Percentiles rank a stretch among this genome's conserved stretches.
Evolutionary conservation across 345 rosid genomes (phyloP).

Genomic region (Populus pruinosa): DNA sequence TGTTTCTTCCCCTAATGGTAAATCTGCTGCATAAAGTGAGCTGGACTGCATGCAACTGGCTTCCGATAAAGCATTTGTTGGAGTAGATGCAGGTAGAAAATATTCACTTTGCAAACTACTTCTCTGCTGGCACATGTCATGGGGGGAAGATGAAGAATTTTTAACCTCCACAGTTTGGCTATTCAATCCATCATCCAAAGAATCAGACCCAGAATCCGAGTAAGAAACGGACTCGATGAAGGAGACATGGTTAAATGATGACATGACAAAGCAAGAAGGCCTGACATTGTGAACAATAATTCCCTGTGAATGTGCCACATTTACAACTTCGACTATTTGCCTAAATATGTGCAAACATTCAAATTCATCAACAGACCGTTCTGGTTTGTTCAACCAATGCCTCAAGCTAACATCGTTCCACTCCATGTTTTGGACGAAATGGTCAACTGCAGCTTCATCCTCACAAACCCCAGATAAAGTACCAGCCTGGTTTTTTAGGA

Average conservation of each 20-base stretch:
- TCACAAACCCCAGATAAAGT: constrained; percentile 44
- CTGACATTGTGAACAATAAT: constrained; percentile 82
- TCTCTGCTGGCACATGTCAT: constrained; percentile 35
- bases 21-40: constrained; percentile 34
- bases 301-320: constrained; percentile 87
- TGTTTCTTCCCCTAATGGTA: constrained; percentile 29
- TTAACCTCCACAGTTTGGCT: constrained; percentile 44
- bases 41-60: constrained; percentile 59
- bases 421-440: constrained; percentile 51
- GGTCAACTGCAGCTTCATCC: constrained; percentile 50
- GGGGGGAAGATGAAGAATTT: constrained; percentile 40
- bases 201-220: constrained; percentile 95
- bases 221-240: constrained; percentile 95
- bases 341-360: constrained; percentile 93
- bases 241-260: constrained; percentile 83
- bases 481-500: constrained; percentile 49
- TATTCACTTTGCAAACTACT: constrained; percentile 41
- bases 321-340: constrained; percentile 83
- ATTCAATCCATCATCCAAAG: constrained; percentile 61
- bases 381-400: constrained; percentile 89
- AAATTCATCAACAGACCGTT: constrained; percentile 61
- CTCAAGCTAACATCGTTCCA: constrained; percentile 94
- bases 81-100: constrained; percentile 24
- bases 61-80: constrained; percentile 49
- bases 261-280: constrained; percentile 94